phyloP scores from a whole-genome alignment of 768 basidiomycete species.

The Lactarius akahatsu region DNA sequence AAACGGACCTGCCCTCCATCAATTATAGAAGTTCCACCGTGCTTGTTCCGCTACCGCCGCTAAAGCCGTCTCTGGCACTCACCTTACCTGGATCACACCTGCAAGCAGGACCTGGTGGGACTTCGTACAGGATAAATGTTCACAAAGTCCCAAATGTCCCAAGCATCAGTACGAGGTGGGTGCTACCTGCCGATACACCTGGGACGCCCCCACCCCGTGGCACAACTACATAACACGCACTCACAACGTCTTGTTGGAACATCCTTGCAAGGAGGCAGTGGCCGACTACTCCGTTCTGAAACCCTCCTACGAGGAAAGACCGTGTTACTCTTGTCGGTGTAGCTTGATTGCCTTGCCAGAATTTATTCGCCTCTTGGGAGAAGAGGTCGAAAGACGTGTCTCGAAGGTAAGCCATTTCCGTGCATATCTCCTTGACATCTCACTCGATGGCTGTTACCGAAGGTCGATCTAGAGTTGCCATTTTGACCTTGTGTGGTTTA shows the following conservation, averaged over 20 bases:
- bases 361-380: constrained; percentile 5
- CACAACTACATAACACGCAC: background rate
- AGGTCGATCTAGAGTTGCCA: constrained; percentile 4
- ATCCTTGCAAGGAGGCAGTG: background rate
- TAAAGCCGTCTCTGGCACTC: background rate
- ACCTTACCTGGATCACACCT: constrained; percentile 1
- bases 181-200: background rate
- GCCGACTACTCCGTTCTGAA: background rate
- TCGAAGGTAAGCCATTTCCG: background rate
- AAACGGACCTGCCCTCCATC: constrained; percentile 11
- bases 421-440: background rate
- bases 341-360: background rate
- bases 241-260: background rate
- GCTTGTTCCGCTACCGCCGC: constrained; percentile 9
- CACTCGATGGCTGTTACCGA: background rate
- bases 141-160: background rate
- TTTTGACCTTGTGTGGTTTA: constrained; percentile 3
- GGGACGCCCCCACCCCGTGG: background rate
- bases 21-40: constrained; percentile 12
- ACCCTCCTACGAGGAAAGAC: background rate
- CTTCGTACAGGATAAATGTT: background rate
- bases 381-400: constrained; percentile 11
- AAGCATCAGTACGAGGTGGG: background rate
- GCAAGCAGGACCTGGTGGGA: background rate
- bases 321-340: background rate